These are phyloP conservation scores for Chaetomidium leptoderma DNA, from an alignment of 495 filamentous ascomycete genomes.

Conservation along the genomic window DNA sequence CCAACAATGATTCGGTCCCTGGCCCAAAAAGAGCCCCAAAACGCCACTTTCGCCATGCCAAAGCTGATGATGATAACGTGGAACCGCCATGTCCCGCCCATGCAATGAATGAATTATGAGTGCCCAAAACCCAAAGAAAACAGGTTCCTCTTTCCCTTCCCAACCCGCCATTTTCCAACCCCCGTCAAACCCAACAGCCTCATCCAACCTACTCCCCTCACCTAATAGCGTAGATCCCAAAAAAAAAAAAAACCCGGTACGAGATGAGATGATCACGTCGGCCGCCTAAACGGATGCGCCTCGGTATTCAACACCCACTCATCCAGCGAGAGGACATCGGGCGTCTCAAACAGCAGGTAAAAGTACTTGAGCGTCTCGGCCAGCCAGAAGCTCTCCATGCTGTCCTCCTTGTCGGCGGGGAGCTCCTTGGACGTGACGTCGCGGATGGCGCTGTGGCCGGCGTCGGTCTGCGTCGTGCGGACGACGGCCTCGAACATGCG, in stretches of 20 bases:
- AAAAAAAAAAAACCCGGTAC: not conserved
- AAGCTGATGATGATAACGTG: not conserved
- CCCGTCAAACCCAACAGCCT: not conserved
- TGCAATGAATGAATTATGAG: not conserved
- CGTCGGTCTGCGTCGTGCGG: constrained; percentile 58
- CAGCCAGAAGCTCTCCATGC: constrained; percentile 63
- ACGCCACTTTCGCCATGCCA: constrained; percentile 2
- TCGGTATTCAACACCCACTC: constrained; percentile 75
- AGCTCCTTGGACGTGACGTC: constrained; percentile 51
- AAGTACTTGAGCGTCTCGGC: constrained; percentile 93
- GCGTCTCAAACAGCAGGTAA: constrained; percentile 78
- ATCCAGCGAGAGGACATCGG: constrained; percentile 70
- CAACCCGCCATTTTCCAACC: not conserved
- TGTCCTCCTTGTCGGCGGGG: constrained; percentile 30
- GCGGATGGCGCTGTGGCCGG: constrained; percentile 67
- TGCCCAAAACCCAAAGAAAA: no score
- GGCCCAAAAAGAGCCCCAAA: not conserved
- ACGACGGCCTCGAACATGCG: constrained; percentile 78
- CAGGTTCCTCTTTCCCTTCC: no score
- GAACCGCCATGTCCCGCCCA: not conserved
- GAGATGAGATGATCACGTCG: constrained; percentile 15
- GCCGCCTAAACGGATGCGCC: constrained; percentile 55
- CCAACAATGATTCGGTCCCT: not conserved
- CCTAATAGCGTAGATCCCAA: not conserved
- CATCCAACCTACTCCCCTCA: not conserved